Conservation (phyloP, 1,284 basidiomycete genomes). For the Rugosomyces carneus region DNA sequence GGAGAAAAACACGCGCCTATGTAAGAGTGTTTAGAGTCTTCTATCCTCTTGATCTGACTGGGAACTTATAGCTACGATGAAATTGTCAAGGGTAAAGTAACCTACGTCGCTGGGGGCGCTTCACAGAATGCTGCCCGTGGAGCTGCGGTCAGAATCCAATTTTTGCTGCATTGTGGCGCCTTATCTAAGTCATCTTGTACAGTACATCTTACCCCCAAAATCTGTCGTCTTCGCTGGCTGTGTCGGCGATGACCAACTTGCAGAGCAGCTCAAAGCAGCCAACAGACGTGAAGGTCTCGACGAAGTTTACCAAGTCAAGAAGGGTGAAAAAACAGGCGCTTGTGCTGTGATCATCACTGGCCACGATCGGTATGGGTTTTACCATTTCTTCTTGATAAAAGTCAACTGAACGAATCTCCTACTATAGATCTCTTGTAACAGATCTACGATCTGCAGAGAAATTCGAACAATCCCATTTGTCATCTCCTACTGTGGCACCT, state of each 20-base stretch:
- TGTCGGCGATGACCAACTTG: constrained; percentile 90
- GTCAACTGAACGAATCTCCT: background rate
- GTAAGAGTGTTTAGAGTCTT: constrained; percentile 35
- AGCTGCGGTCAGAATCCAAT: constrained; percentile 71
- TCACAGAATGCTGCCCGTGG: constrained; percentile 95
- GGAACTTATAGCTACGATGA: constrained; percentile 75
- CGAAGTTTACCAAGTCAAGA: constrained; percentile 85
- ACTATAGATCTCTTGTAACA: constrained; percentile 78
- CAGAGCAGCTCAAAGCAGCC: constrained; percentile 85
- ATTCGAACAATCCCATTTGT: constrained; percentile 79
- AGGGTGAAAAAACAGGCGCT: constrained; percentile 88
- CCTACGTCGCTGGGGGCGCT: constrained; percentile 95
- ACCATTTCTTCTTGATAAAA: background rate
- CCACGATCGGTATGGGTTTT: constrained; percentile 70
- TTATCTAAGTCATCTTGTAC: constrained; percentile 26
- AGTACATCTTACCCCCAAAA: constrained; percentile 85
- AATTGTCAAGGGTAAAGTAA: constrained; percentile 73
- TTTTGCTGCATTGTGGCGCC: background rate
- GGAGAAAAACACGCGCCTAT: constrained; percentile 83
- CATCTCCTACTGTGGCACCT: constrained; percentile 71
- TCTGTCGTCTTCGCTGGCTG: constrained; percentile 95
- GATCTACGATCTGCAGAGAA: constrained; percentile 87
- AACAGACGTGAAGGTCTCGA: constrained; percentile 92
- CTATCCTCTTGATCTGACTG: background rate
- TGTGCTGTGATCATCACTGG: constrained; percentile 96